These are phyloP conservation scores for Conticribra weissflogii DNA, from an alignment of 108 stramenopile genomes.

Conservation along the genomic window DNA sequence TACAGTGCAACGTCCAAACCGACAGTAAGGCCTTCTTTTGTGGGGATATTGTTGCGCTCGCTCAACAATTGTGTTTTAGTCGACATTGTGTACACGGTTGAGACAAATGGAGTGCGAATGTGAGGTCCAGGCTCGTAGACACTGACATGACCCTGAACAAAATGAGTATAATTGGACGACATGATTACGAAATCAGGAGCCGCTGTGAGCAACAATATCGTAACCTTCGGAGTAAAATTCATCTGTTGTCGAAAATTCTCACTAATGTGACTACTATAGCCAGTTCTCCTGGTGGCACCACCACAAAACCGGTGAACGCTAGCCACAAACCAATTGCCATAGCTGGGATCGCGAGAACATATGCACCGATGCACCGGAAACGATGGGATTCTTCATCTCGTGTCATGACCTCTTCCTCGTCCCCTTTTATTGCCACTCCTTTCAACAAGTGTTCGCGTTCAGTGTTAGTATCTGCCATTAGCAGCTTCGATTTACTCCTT, in stretches of 20 bases:
- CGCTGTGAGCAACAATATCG: neutral
- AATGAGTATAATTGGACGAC: neutral
- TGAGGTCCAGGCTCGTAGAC: slow-evolving; percentile 43
- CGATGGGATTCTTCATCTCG: neutral
- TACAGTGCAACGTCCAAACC: slow-evolving; percentile 48
- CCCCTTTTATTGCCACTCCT: neutral
- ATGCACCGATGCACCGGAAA: neutral
- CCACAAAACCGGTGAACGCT: slow-evolving; percentile 28
- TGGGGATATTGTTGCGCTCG: slow-evolving; percentile 47
- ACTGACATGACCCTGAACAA: slow-evolving; percentile 30
- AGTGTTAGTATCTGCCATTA: too few species aligned
- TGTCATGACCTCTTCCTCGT: slow-evolving; percentile 1
- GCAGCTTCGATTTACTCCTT: too few species aligned
- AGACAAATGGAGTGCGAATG: slow-evolving; percentile 38
- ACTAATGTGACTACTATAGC: slow-evolving; percentile 25
- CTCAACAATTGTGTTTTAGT: slow-evolving; percentile 52
- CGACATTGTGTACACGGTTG: slow-evolving; percentile 31
- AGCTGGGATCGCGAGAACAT: slow-evolving; percentile 3
- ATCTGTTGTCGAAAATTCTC: neutral
- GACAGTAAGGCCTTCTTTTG: slow-evolving; percentile 55
- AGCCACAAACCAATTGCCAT: slow-evolving; percentile 9
- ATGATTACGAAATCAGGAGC: neutral
- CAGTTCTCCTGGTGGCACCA: slow-evolving; percentile 25
- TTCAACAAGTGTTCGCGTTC: too few species aligned
- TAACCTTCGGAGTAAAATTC: neutral